Percentiles rank a stretch among this genome's conserved stretches.
Conservation (phyloP, 2,329 filamentous ascomycete genomes). For the Ophiostoma novo-ulmi region DNA sequence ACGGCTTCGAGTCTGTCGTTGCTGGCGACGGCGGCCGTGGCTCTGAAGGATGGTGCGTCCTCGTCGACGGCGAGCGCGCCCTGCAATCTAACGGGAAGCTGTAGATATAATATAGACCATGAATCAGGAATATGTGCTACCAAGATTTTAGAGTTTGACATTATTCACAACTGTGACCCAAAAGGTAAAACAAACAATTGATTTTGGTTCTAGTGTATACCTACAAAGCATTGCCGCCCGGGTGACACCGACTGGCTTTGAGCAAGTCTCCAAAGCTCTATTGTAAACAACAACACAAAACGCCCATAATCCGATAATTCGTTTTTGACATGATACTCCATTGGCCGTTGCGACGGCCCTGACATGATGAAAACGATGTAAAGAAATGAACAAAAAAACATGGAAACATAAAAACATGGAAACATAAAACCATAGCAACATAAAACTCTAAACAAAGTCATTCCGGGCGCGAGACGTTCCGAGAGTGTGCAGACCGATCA, state of each 20-base stretch:
- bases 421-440: background rate
- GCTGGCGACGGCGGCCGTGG: conserved; percentile 60
- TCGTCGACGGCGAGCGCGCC: conserved; percentile 73
- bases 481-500: conserved; percentile 57
- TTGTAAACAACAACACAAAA: background rate
- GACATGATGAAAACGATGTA: background rate
- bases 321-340: background rate
- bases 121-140: background rate
- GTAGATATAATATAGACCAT: background rate
- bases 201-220: background rate
- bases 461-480: conserved; percentile 5
- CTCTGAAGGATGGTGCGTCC: conserved; percentile 76
- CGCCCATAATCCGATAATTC: background rate
- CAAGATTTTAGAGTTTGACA: no score
- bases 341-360: no score
- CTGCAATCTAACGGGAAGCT: conserved; percentile 52
- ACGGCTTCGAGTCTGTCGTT: conserved; percentile 63
- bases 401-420: background rate
- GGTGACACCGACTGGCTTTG: no score
- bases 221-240: no score
- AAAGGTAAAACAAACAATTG: background rate
- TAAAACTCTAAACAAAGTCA: no score
- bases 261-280: no score
- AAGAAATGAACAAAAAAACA: background rate
- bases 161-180: background rate